Percentiles rank a stretch among this genome's conserved stretches.
These are phyloP conservation scores for Penicillium rolfsii DNA, from an alignment of 2,329 filamentous ascomycete genomes.

Conservation along the genomic window DNA sequence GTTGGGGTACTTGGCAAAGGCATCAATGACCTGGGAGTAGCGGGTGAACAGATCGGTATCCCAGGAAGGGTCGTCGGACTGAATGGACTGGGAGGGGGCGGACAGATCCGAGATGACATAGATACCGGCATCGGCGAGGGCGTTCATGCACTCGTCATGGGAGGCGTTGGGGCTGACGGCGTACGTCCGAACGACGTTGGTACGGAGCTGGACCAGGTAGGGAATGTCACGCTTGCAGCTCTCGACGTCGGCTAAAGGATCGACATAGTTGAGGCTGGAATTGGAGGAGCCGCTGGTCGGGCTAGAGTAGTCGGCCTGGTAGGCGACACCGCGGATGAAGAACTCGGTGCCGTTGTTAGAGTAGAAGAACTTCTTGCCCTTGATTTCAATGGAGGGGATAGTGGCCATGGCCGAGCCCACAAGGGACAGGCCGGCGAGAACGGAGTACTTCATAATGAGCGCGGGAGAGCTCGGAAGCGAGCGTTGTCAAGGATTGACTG, in stretches of 20 bases:
- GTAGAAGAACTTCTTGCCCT: constrained; percentile 90
- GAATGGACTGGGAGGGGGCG: constrained; percentile 80
- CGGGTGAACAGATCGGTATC: constrained; percentile 74
- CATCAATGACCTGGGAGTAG: constrained; percentile 83
- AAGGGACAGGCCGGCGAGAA: constrained; percentile 57
- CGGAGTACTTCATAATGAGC: constrained; percentile 59
- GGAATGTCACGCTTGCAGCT: constrained; percentile 85
- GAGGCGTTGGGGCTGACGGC: constrained; percentile 79
- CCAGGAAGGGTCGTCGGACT: constrained; percentile 79
- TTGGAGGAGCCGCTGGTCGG: constrained; percentile 51
- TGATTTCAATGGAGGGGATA: constrained; percentile 62
- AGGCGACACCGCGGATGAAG: constrained; percentile 88
- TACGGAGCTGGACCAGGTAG: constrained; percentile 74
- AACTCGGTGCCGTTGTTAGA: constrained; percentile 77
- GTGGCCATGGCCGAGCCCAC: constrained; percentile 54
- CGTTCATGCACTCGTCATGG: constrained; percentile 82
- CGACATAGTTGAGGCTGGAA: constrained; percentile 64
- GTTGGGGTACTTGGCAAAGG: constrained; percentile 81
- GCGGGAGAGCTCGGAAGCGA: constrained; percentile 16
- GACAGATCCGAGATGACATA: constrained; percentile 93
- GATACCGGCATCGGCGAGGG: constrained; percentile 83
- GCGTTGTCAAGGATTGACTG: constrained; percentile 20
- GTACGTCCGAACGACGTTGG: constrained; percentile 95
- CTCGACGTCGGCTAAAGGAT: constrained; percentile 75
- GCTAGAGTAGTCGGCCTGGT: constrained; percentile 72